phyloP scores from a whole-genome alignment of 2,329 filamentous ascomycete genomes.

The Verticillium longisporum region DNA sequence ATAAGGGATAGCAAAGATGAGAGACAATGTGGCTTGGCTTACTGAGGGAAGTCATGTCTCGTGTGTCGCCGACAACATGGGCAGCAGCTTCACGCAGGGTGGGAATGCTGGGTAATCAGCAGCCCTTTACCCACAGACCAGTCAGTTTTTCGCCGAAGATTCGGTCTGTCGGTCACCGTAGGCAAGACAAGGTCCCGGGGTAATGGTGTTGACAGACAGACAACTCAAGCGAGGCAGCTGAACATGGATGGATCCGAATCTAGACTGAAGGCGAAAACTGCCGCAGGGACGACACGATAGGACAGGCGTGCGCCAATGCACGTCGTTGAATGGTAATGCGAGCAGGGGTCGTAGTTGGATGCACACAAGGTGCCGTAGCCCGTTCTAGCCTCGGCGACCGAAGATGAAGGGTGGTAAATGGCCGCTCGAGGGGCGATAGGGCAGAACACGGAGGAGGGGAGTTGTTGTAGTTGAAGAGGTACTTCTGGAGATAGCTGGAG shows the following conservation, averaged over 20 bases:
- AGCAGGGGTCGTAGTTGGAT: neutral
- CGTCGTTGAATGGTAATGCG: neutral
- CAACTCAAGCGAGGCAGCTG: neutral
- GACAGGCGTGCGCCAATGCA: neutral
- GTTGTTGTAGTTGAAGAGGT: neutral
- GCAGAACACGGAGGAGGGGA: neutral
- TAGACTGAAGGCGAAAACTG: neutral
- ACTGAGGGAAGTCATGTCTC: constrained; percentile 13
- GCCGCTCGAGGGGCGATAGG: neutral
- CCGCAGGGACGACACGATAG: neutral
- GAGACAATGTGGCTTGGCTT: constrained; percentile 4
- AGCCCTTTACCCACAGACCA: neutral
- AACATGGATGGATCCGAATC: neutral
- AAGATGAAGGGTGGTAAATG: neutral
- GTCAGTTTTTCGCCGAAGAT: neutral
- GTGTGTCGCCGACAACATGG: constrained; percentile 1
- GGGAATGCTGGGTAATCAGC: constrained; percentile 2
- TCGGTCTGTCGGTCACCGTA: neutral
- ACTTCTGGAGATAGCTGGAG: neutral
- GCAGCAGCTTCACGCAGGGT: neutral
- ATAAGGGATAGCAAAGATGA: neutral
- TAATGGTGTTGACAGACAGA: neutral
- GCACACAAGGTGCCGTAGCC: neutral
- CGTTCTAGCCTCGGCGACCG: neutral
- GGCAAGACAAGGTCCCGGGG: neutral